These are phyloP conservation scores for Kwoniella botswanensis DNA, from an alignment of 768 basidiomycete genomes.

Conservation along the genomic window DNA sequence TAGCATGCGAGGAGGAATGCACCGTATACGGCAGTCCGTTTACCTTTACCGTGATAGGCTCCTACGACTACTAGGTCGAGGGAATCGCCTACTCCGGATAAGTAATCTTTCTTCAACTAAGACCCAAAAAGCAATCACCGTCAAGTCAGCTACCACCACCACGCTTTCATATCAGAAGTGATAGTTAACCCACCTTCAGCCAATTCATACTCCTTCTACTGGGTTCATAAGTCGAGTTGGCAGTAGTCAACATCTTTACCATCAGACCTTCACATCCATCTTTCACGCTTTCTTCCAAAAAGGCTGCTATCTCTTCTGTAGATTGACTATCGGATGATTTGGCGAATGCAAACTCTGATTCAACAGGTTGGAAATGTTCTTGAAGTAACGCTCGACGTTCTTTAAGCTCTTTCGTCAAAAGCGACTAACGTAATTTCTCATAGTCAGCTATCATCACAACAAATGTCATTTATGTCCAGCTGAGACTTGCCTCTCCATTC, in stretches of 20 bases:
- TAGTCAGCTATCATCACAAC: not conserved
- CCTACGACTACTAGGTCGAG: slow-evolving; percentile 97
- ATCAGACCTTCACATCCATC: slow-evolving; percentile 99
- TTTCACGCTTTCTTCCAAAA: slow-evolving; percentile 95
- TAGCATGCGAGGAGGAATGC: slow-evolving; percentile 98
- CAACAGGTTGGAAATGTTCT: slow-evolving; percentile 78
- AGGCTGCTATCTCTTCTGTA: slow-evolving; percentile 89
- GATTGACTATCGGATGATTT: slow-evolving; percentile 86
- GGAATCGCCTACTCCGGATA: slow-evolving; percentile 94
- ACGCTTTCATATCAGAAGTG: too few species aligned
- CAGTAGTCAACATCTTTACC: slow-evolving; percentile 97
- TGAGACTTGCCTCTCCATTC: slow-evolving; percentile 81
- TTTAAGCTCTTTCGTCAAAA: slow-evolving; percentile 75
- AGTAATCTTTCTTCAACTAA: slow-evolving; percentile 97
- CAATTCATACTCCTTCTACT: slow-evolving; percentile 94
- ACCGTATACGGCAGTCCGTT: slow-evolving; percentile 95
- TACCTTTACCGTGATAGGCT: slow-evolving; percentile 96
- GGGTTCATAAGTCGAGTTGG: slow-evolving; percentile 92
- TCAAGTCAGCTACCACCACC: too few species aligned
- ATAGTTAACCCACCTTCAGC: slow-evolving; percentile 73
- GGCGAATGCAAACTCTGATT: slow-evolving; percentile 91
- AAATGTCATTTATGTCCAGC: not conserved
- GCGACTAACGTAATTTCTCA: slow-evolving; percentile 64
- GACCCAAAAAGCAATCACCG: not conserved
- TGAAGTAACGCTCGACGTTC: slow-evolving; percentile 78